These are phyloP conservation scores for Huntiella abstrusa DNA, from an alignment of 2,329 filamentous ascomycete species.

Conservation along the genomic window DNA sequence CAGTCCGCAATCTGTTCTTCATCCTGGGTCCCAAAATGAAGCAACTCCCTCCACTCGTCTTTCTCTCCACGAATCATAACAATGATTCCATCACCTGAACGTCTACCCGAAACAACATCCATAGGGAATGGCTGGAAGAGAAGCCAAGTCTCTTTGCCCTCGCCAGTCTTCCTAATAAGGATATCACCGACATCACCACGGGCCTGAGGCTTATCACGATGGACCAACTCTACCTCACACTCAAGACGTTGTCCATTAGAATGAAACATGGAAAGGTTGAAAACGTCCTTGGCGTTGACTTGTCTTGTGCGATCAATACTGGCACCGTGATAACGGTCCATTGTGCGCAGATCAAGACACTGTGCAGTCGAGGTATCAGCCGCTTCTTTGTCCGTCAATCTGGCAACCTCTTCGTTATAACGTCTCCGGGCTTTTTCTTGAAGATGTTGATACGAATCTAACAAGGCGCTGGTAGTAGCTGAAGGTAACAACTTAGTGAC, in stretches of 20 bases:
- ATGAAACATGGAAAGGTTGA: slow-evolving; percentile 68
- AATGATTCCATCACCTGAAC: slow-evolving; percentile 55
- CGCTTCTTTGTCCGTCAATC: slow-evolving; percentile 67
- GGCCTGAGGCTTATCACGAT: slow-evolving; percentile 59
- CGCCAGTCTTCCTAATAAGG: slow-evolving; percentile 80
- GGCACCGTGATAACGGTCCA: slow-evolving; percentile 52
- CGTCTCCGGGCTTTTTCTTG: slow-evolving; percentile 57
- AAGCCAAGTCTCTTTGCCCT: slow-evolving; percentile 54
- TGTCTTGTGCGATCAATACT: slow-evolving; percentile 58
- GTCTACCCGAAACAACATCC: slow-evolving; percentile 57
- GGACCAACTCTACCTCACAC: slow-evolving; percentile 72
- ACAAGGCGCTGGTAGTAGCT: slow-evolving; percentile 23
- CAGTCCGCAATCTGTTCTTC: slow-evolving; percentile 68
- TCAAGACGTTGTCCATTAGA: slow-evolving; percentile 80
- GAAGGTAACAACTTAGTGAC: slow-evolving; percentile 37
- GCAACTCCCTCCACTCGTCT: slow-evolving; percentile 64
- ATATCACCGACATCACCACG: slow-evolving; percentile 57
- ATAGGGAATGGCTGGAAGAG: slow-evolving; percentile 77
- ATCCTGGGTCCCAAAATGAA: slow-evolving; percentile 58
- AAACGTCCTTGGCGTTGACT: slow-evolving; percentile 78
- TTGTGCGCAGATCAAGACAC: slow-evolving; percentile 57
- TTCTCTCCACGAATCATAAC: slow-evolving; percentile 62
- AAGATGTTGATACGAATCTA: slow-evolving; percentile 44
- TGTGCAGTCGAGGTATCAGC: slow-evolving; percentile 64
- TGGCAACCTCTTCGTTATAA: slow-evolving; percentile 47